Conservation (phyloP, 2,329 filamentous ascomycete species). For the Xylariales sp. region DNA sequence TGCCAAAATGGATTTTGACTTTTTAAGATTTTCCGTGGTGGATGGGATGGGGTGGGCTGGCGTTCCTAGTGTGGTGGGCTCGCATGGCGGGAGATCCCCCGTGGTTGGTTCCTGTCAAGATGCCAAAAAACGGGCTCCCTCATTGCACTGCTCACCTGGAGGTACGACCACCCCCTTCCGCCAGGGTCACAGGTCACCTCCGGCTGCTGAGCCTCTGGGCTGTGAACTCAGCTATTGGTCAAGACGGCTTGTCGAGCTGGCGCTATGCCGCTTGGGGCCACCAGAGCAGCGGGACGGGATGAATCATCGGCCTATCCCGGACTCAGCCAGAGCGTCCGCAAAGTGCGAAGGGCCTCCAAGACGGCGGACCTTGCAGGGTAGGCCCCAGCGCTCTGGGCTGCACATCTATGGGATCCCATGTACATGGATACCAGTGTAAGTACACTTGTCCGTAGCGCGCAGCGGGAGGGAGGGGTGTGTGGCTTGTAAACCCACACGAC, state of each 20-base stretch:
- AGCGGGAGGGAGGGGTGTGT: constrained; percentile 3
- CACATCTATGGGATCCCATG: too few relatives aligned
- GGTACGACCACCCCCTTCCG: background rate
- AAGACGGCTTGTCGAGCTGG: background rate
- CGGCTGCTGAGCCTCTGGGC: constrained; percentile 6
- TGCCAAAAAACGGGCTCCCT: too few relatives aligned
- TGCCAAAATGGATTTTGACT: background rate
- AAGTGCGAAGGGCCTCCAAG: too few relatives aligned
- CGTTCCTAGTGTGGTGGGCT: background rate
- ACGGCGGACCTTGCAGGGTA: constrained; percentile 1
- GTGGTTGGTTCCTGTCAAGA: too few relatives aligned
- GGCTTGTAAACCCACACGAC: background rate
- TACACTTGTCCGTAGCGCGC: too few relatives aligned
- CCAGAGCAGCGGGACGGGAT: constrained; percentile 2
- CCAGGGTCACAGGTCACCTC: too few relatives aligned
- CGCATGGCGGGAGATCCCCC: too few relatives aligned
- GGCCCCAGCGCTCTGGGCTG: too few relatives aligned
- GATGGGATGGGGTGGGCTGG: background rate
- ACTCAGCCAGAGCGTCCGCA: background rate
- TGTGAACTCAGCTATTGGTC: background rate
- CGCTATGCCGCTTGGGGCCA: constrained; percentile 4
- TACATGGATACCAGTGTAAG: too few relatives aligned
- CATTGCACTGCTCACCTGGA: background rate
- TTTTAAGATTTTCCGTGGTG: background rate
- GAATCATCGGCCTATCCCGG: constrained; percentile 4